Base-by-base conservation (phyloP, 805 yeast genomes). In the Ogataea paraovalis region DNA sequence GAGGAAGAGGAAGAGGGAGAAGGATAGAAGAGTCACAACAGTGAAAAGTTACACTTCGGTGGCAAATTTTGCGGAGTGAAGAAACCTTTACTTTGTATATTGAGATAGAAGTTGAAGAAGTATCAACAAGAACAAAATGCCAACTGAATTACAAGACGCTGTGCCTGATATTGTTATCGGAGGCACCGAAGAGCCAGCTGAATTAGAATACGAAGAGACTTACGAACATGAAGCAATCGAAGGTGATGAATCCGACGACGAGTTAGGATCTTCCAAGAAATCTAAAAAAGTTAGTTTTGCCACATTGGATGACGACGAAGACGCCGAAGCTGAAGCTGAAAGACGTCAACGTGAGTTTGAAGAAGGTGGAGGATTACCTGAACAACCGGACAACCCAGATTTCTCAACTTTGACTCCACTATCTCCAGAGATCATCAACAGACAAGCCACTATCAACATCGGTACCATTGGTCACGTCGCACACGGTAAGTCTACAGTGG, bases 381-480 rank as follows among this genome's bases (percentile, higher is more conserved):
- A 87, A 67, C 99, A 94, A 72, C 96, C 97, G 48, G 85, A 78
- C 36, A 75, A 87, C 70, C 96, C 96, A 49, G 97, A 91, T 65
- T 85, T 92, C 62, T 56, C 85, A 37, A 65, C 72, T 56, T 72
- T 94, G 71, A 87, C 92, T 42, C 97, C 99, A 30, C 74, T 88
- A 53, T 85, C 95, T 7, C 94, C 96, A 46, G 99, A 91, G 64
- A 95, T 94, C 66, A 94, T 94, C 72, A 88, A 87, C 70, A 87
- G 99, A 79, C 99, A 94, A 75, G 99, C 99, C 53, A 94, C 99
- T 43, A 89, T 94, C 67, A 94, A 94, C 71, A 94, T 94, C 65
- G 99, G 99, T 71, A 92, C 98, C 65, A 92, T 92, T 66, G 99
- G 99, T 57, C 99, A 92, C 70, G 98, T 92, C 58, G 99, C 94